Evolutionary conservation across 495 filamentous ascomycete genomes (phyloP).

Genomic region (Aspergillus kassunensis): DNA sequence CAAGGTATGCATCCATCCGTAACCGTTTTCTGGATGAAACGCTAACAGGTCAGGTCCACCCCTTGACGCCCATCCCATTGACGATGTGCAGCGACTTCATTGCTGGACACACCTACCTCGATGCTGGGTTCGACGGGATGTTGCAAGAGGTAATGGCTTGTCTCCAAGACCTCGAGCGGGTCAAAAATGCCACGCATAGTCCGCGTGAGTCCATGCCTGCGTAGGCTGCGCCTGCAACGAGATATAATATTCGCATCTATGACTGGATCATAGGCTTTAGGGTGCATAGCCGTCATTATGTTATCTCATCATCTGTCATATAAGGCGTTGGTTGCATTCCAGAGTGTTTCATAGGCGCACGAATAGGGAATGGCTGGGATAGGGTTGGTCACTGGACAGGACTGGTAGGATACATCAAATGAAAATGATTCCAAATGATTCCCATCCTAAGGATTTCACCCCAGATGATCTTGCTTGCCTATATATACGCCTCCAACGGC

Average conservation of each 20-base stretch:
- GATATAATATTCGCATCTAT: background rate
- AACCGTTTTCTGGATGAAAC: background rate
- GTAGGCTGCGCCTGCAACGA: background rate
- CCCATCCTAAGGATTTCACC: no score
- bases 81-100: constrained; percentile 25
- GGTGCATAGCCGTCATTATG: background rate
- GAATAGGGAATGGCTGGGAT: background rate
- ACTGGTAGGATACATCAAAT: no score
- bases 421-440: no score
- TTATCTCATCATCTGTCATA: background rate
- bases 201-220: constrained; percentile 5
- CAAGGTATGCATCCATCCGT: constrained; percentile 10
- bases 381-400: no score
- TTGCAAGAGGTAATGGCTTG: constrained; percentile 19
- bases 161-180: constrained; percentile 19
- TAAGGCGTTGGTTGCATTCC: background rate
- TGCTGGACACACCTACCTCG: constrained; percentile 18
- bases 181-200: constrained; percentile 18
- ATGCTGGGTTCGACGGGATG: constrained; percentile 19
- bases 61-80: constrained; percentile 21
- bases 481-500: no score
- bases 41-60: constrained; percentile 18
- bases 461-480: no score
- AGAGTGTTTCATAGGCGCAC: background rate
- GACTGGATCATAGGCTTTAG: background rate